These are phyloP conservation scores for Rosa multiflora DNA, from an alignment of 306 rosid genomes.

Conservation along the genomic window DNA sequence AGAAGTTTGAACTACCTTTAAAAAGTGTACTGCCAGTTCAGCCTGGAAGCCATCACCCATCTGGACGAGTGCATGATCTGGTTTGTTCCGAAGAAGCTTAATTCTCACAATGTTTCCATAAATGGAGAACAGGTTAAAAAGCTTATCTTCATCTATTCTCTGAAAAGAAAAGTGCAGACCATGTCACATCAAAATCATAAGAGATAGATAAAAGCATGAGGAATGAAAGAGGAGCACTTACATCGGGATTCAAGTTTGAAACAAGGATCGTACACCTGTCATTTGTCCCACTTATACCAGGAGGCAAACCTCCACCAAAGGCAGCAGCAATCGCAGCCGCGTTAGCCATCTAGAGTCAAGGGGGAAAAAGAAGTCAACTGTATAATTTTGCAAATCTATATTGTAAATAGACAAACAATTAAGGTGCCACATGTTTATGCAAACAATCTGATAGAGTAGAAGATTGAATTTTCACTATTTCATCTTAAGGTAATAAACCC, in stretches of 20 bases:
- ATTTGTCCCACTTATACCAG: constrained; percentile 93
- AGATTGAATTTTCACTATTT: background rate
- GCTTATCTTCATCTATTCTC: constrained; percentile 97
- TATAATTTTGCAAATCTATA: background rate
- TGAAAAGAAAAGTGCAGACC: constrained; percentile 35
- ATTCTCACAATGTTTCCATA: constrained; percentile 96
- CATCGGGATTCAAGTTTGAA: constrained; percentile 89
- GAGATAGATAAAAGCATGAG: constrained; percentile 11
- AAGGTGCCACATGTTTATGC: background rate
- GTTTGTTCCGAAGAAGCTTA: constrained; percentile 91
- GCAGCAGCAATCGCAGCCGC: constrained; percentile 91
- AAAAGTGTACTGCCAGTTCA: constrained; percentile 91
- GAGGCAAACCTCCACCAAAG: constrained; percentile 96
- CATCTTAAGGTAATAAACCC: background rate
- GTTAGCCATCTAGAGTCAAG: constrained; percentile 69
- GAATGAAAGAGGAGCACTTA: constrained; percentile 34
- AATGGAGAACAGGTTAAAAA: constrained; percentile 92
- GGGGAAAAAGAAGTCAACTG: constrained; percentile 1
- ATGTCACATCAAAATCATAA: constrained; percentile 17
- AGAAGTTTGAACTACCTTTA: constrained; percentile 59
- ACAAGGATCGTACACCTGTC: constrained; percentile 95
- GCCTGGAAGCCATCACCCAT: constrained; percentile 99
- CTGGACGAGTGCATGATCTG: constrained; percentile 97
- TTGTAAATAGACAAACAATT: background rate
- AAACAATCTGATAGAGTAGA: background rate